phyloP scores from a whole-genome alignment of 2,329 filamentous ascomycete genomes.

The Pseudogymnoascus sp. region DNA sequence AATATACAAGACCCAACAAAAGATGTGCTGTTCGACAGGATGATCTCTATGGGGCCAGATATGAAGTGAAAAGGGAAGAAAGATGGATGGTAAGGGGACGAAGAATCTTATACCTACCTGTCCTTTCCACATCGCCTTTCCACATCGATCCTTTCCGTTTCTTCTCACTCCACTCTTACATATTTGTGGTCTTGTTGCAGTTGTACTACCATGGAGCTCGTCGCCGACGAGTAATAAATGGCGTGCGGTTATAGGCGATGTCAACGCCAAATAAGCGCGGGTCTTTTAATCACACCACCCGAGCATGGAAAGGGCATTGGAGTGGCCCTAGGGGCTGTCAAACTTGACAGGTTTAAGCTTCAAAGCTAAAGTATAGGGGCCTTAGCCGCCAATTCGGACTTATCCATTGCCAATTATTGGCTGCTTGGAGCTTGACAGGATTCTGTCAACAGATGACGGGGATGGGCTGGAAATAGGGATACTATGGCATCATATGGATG shows the following conservation, averaged over 20 bases:
- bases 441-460: not conserved
- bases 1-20: slow-evolving; percentile 2
- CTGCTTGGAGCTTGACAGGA: not conserved
- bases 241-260: slow-evolving; percentile 1
- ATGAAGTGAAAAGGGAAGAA: slow-evolving; percentile 1
- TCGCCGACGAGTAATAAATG: not conserved
- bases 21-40: not conserved
- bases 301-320: not conserved
- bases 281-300: not conserved
- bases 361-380: not conserved
- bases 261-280: slow-evolving; percentile 5
- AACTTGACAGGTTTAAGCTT: not conserved
- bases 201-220: not conserved
- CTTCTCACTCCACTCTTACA: slow-evolving; percentile 6
- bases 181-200: not conserved
- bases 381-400: not conserved
- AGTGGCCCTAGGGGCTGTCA: not conserved
- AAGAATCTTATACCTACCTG: slow-evolving; percentile 2
- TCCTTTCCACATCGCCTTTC: not conserved
- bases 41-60: not conserved
- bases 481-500: not conserved
- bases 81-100: not conserved
- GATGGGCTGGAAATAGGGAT: not conserved
- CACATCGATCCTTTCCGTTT: not conserved
- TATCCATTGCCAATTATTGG: not conserved